Evolutionary conservation across 108 stramenopile species (phyloP).

Genomic region (Cyclotella choctawhatcheeana): DNA sequence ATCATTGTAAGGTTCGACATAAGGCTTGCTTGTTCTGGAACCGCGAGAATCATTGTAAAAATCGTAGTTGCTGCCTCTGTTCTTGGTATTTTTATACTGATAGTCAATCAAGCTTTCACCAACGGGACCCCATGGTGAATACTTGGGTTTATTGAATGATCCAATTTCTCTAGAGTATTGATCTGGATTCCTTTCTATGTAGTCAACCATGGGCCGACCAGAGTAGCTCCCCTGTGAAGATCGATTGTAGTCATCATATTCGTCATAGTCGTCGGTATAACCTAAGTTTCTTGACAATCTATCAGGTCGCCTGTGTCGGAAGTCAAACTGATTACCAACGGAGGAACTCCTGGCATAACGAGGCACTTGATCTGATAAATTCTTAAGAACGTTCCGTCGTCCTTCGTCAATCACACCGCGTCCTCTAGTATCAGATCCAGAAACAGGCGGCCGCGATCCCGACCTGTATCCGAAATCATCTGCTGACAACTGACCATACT

Average conservation of each 20-base stretch:
- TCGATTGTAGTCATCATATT: constrained; percentile 1
- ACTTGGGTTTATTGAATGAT: constrained; percentile 4
- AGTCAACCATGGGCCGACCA: constrained; percentile 5
- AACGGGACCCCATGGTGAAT: constrained; percentile 10
- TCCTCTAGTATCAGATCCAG: constrained; percentile 18
- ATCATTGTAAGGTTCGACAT: constrained; percentile 4
- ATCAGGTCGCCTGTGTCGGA: constrained; percentile 5
- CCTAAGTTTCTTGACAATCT: background rate
- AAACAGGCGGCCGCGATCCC: background rate
- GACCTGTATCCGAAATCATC: constrained; percentile 4
- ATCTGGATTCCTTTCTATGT: background rate
- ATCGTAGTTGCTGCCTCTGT: constrained; percentile 12
- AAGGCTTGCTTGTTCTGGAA: too few relatives aligned
- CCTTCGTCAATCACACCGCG: constrained; percentile 6
- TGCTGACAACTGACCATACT: constrained; percentile 4
- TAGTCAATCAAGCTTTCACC: constrained; percentile 11
- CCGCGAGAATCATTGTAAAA: constrained; percentile 3
- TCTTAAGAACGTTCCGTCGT: background rate
- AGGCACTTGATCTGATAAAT: background rate
- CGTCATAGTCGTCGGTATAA: background rate
- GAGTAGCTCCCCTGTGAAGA: background rate
- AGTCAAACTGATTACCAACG: constrained; percentile 7
- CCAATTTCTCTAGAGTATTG: constrained; percentile 17
- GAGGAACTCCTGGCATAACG: constrained; percentile 11
- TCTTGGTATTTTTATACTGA: background rate